A percentile compares a stretch with the other conserved stretches of the same genome.
These are phyloP conservation scores for Blastomyces emzantsi DNA, from an alignment of 2,329 filamentous ascomycete genomes.

Conservation along the genomic window DNA sequence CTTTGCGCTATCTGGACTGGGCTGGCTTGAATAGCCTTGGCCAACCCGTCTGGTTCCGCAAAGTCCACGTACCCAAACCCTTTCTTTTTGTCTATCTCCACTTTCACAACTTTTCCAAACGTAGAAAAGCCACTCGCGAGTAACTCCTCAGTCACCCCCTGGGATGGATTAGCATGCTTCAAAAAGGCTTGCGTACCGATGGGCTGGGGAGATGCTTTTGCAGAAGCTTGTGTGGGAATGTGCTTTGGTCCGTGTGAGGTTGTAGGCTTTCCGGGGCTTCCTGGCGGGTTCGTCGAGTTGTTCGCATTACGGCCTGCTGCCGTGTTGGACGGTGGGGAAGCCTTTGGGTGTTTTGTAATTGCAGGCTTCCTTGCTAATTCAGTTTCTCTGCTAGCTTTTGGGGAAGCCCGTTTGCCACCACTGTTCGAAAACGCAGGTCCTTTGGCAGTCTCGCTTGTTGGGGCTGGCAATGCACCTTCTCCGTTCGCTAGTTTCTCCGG, in stretches of 20 bases:
- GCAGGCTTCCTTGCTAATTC: constrained; percentile 10
- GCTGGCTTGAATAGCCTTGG: constrained; percentile 71
- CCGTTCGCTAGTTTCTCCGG: constrained; percentile 24
- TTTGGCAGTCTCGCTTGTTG: constrained; percentile 13
- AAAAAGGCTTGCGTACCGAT: constrained; percentile 52
- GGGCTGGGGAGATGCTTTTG: constrained; percentile 16
- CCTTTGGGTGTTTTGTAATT: constrained; percentile 10
- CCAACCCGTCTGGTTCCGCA: constrained; percentile 59
- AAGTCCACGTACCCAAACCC: constrained; percentile 93
- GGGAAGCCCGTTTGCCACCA: constrained; percentile 8
- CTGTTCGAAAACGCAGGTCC: not conserved
- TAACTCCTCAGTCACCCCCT: constrained; percentile 77
- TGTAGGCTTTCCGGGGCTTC: not conserved
- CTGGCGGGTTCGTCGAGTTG: constrained; percentile 9
- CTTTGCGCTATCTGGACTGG: constrained; percentile 76
- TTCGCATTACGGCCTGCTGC: constrained; percentile 11
- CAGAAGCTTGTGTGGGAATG: not conserved
- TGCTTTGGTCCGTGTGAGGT: constrained; percentile 3
- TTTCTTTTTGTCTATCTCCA: constrained; percentile 92
- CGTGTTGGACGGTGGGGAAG: constrained; percentile 13
- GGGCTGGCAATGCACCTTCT: constrained; percentile 21
- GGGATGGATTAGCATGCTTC: constrained; percentile 78
- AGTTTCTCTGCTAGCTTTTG: constrained; percentile 11
- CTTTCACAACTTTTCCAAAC: constrained; percentile 66
- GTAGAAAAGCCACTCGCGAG: constrained; percentile 63